phyloP scores from a whole-genome alignment of 2,329 filamentous ascomycete species.

The Malbranchea cinnamomea region DNA sequence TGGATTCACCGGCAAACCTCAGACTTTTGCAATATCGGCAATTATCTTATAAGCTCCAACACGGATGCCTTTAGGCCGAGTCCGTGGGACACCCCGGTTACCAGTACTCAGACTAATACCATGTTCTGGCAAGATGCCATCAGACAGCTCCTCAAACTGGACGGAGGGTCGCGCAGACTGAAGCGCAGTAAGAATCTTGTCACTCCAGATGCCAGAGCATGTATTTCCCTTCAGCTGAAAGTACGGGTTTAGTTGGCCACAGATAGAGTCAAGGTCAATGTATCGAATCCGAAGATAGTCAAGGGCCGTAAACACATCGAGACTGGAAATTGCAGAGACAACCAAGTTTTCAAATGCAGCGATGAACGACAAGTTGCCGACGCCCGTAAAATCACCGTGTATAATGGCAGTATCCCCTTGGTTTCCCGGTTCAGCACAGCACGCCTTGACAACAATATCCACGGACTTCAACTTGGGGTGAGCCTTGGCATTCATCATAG shows the following conservation, averaged over 20 bases:
- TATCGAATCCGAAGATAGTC: slow-evolving; percentile 56
- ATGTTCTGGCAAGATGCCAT: slow-evolving; percentile 41
- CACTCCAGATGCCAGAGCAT: slow-evolving; percentile 60
- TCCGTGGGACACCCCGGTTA: slow-evolving; percentile 23
- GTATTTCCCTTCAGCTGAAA: slow-evolving; percentile 47
- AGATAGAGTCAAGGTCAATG: slow-evolving; percentile 57
- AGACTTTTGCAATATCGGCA: slow-evolving; percentile 24
- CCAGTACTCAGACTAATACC: slow-evolving; percentile 18
- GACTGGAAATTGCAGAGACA: slow-evolving; percentile 44
- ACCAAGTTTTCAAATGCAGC: slow-evolving; percentile 55
- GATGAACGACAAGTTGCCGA: slow-evolving; percentile 59
- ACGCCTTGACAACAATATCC: slow-evolving; percentile 60
- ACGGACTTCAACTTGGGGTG: slow-evolving; percentile 42
- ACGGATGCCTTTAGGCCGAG: slow-evolving; percentile 25
- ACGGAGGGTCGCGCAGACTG: slow-evolving; percentile 42
- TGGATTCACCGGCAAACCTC: too few species aligned
- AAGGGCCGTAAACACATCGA: slow-evolving; percentile 45
- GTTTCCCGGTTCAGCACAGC: slow-evolving; percentile 38
- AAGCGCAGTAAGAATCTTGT: slow-evolving; percentile 48
- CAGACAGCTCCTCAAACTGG: slow-evolving; percentile 46
- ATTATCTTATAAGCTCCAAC: slow-evolving; percentile 26
- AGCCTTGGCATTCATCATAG: slow-evolving; percentile 34
- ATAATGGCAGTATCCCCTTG: slow-evolving; percentile 19
- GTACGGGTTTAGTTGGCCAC: slow-evolving; percentile 57
- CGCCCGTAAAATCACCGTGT: slow-evolving; percentile 52